Base-by-base conservation (phyloP, 495 filamentous ascomycete genomes). In the Schizothecium vesticola region DNA sequence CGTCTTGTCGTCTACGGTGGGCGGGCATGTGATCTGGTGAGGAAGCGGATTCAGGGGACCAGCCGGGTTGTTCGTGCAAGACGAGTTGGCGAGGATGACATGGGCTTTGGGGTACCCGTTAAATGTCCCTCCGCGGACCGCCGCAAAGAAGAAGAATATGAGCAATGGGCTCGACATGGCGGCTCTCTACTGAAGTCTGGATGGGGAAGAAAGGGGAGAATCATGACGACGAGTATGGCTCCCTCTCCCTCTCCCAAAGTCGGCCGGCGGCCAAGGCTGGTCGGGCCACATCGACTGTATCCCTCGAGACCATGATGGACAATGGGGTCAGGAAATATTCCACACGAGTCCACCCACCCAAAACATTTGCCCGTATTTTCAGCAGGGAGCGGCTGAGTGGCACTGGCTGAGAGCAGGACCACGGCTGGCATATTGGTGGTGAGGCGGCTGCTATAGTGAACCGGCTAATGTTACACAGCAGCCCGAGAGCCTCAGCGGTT, bases 1-100 rank as follows among this genome's bases (percentile, higher is more conserved):
- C 16, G 67, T 71, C 31, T 73, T 68, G 57, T 78, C 76, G 25
- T 78, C 76, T 13, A 75, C 70, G 7, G 66, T 59, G 12, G 59
- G 67, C 19, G 74, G 64, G 58, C 76, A 78, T n/a, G 25, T 59
- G 1, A 13, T 19, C 0, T 72, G 63, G 43, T 59, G 9, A 5
- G 25, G 26, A 1, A 28, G 62, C 0, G 65, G 68, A 23, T 66
- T 67, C 21, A 76, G 59, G 13, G 71, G 74, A 1, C 74, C 74
- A 1, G 70, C 72, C 4, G 70, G 71, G 58, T 75, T 63, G 33
- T 72, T 51, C 16, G 43, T 51, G 43, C 43, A 51, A 16, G 36
- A 7, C 6, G 43, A n/a, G 43, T n/a, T 6, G 43, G 43, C 5
- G 43, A 51, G 6, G 43, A 51, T 51, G 43, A n/a, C 2, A 19